Evolutionary conservation across 2,329 filamentous ascomycete species (phyloP).

Genomic region (Cercospora sp.): DNA sequence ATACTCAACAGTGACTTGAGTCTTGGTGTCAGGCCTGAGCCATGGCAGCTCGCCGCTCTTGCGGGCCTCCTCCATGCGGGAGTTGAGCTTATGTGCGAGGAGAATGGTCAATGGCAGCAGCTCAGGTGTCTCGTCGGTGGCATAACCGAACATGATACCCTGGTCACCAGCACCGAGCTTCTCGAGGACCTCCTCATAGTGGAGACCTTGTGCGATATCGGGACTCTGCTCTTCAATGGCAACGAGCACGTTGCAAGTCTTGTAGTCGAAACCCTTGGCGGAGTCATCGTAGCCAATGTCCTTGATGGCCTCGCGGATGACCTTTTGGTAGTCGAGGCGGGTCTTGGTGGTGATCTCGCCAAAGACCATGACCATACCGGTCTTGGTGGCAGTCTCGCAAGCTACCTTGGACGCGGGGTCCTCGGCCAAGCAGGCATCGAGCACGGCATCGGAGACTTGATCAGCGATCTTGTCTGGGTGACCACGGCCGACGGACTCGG

Average conservation of each 20-base stretch:
- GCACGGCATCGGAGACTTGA: slow-evolving; percentile 96
- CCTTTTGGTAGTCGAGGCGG: slow-evolving; percentile 94
- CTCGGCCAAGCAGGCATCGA: slow-evolving; percentile 93
- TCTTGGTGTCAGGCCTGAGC: slow-evolving; percentile 99
- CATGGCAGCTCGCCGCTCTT: slow-evolving; percentile 85
- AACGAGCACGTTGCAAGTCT: slow-evolving; percentile 97
- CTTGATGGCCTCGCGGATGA: slow-evolving; percentile 92
- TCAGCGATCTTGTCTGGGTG: slow-evolving; percentile 56
- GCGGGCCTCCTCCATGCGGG: slow-evolving; percentile 87
- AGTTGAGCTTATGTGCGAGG: slow-evolving; percentile 95
- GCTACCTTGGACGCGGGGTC: slow-evolving; percentile 98
- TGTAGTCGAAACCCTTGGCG: slow-evolving; percentile 98
- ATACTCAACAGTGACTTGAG: slow-evolving; percentile 98
- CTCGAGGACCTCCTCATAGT: slow-evolving; percentile 97
- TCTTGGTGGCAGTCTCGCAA: slow-evolving; percentile 99
- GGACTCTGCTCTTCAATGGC: slow-evolving; percentile 99
- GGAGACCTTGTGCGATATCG: slow-evolving; percentile 97
- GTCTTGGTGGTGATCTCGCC: slow-evolving; percentile 98
- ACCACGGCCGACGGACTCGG: slow-evolving; percentile 52
- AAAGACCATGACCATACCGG: slow-evolving; percentile 98
- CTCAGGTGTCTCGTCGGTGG: slow-evolving; percentile 98
- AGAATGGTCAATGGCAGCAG: slow-evolving; percentile 91
- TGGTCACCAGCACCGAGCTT: slow-evolving; percentile 98
- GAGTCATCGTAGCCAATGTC: slow-evolving; percentile 98
- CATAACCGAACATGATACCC: slow-evolving; percentile 99